phyloP scores from a whole-genome alignment of 2,329 filamentous ascomycete genomes.

The Pseudogymnoascus sp. region DNA sequence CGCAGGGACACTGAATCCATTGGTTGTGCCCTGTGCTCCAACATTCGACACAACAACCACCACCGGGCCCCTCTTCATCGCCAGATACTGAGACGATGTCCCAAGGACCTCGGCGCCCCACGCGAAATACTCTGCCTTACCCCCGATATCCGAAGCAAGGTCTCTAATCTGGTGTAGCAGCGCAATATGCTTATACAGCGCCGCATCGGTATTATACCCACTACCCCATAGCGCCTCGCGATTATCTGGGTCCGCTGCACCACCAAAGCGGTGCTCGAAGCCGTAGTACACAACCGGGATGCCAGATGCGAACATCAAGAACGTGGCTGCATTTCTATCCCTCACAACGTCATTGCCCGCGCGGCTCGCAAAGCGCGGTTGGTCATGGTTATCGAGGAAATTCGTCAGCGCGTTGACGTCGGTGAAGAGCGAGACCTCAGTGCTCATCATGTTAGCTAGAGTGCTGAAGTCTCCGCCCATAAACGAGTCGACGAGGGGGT shows the following conservation, averaged over 20 bases:
- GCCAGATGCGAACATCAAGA: conserved; percentile 40
- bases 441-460: conserved; percentile 26
- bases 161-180: not conserved
- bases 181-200: conserved; percentile 33
- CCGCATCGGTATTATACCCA: conserved; percentile 32
- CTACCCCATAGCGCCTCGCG: conserved; percentile 37
- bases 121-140: not conserved
- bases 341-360: conserved; percentile 12
- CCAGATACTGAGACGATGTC: not conserved
- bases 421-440: conserved; percentile 10
- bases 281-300: conserved; percentile 46
- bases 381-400: conserved; percentile 39
- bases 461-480: conserved; percentile 11
- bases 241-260: conserved; percentile 32
- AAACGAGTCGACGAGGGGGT: conserved; percentile 37
- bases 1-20: not conserved
- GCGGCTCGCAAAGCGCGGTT: conserved; percentile 31
- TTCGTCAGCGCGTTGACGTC: conserved; percentile 24
- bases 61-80: not conserved
- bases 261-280: conserved; percentile 42
- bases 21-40: not conserved
- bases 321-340: conserved; percentile 40
- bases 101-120: not conserved
- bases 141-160: not conserved
- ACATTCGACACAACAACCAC: not conserved